phyloP scores from a whole-genome alignment of 2,329 filamentous ascomycete genomes.

The Trichophyton mentagrophytes region DNA sequence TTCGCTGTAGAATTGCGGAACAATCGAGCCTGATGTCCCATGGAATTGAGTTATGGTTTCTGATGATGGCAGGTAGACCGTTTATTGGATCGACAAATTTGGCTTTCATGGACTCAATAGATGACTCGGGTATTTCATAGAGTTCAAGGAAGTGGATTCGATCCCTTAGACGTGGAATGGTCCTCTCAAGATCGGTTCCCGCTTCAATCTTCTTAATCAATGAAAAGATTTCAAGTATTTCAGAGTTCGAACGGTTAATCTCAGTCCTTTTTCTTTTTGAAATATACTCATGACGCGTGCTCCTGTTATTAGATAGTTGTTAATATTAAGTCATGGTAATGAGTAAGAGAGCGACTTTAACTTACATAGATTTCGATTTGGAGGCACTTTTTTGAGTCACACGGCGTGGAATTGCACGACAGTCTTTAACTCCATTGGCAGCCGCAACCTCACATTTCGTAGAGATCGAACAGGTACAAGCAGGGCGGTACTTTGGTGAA shows the following conservation, averaged over 20 bases:
- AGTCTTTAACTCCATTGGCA: constrained; percentile 10
- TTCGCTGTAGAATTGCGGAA: constrained; percentile 8
- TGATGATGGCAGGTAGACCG: constrained; percentile 11
- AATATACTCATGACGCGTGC: background rate
- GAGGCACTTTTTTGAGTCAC: background rate
- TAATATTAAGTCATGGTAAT: no score
- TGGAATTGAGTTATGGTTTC: constrained; percentile 1
- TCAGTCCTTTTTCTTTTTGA: constrained; percentile 6
- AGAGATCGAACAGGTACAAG: constrained; percentile 12
- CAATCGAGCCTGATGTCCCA: constrained; percentile 14
- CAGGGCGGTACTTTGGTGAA: background rate
- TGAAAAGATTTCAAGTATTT: constrained; percentile 6
- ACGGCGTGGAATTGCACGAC: constrained; percentile 1
- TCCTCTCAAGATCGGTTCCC: background rate
- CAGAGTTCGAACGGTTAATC: constrained; percentile 2
- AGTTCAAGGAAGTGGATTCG: constrained; percentile 10
- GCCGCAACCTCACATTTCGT: constrained; percentile 8
- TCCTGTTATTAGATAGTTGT: background rate
- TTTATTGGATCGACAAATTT: constrained; percentile 9
- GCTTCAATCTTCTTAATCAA: constrained; percentile 1
- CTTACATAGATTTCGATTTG: background rate
- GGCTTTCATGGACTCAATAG: background rate
- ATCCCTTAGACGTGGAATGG: constrained; percentile 8
- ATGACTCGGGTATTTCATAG: constrained; percentile 4
- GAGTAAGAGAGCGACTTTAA: background rate